Evolutionary conservation across 441 rosid genomes (phyloP), one percentile per base, ranked within the genome.

Genomic region (Eruca vesicaria): DNA sequence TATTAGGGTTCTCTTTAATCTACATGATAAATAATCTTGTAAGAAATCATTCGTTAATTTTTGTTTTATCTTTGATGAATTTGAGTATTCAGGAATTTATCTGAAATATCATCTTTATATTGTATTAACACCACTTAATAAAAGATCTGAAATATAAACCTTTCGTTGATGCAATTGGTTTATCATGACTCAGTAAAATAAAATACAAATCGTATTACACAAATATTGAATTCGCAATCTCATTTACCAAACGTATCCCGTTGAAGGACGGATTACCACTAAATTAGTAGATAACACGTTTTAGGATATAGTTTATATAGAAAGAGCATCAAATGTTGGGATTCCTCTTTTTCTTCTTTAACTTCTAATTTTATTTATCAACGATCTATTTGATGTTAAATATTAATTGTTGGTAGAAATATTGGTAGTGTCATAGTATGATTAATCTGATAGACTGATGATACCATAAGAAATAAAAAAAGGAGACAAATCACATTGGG

Each of bases 401-500:
- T 50, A 50, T 18, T 50, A 50, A 16, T 50, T 50, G 55, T 50
- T 52, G 23, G 26, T 52, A 18, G 57, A 52, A 52, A 9, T 52
- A 52, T 52, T 52, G 26, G 57, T 52, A 9, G 57, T 19, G 9
- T 19, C 26, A 9, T 52, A 50, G 55, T 16, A 50, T 16, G 16
- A 48, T 19, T 15, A 57, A 16, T 23, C 8, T 23, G 26, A 23
- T 23, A 23, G 26, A 23, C 26, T 38, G 28, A 26, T 38, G 28
- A 26, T 52, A 28, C 20, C 18, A 55, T 6, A 6, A 15, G 2
- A 23, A 26, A 16, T 7, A 64, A 73, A 14, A 6, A 36, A 32
- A 56, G 52, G 74, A 66, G 79, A 75, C 74, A 75, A 62, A 63
- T 10, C 23, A 69, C 69, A 23, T 55, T 20, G 63, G 65, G 70